Percentiles rank a stretch among this genome's conserved stretches.
phyloP scores from a whole-genome alignment of 305 asterid species.

The Stenogyne calaminthoides region DNA sequence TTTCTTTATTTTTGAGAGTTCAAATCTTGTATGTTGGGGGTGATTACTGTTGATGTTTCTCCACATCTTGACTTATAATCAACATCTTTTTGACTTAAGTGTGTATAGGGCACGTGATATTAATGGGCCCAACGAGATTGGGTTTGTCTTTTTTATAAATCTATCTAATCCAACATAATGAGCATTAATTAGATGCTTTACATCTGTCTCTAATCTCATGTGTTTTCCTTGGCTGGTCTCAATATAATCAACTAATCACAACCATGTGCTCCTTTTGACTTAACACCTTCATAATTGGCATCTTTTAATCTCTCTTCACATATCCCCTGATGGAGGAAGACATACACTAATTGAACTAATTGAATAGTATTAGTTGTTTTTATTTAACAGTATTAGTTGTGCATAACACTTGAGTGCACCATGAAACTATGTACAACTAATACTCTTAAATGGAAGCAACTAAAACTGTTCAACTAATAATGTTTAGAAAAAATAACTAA shows the following conservation, averaged over 20 bases:
- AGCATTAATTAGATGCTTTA: constrained; percentile 15
- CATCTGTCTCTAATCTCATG: constrained; percentile 14
- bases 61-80: neutral
- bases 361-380: neutral
- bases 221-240: neutral
- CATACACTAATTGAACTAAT: neutral
- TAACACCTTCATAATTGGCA: neutral
- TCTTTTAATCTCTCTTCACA: neutral
- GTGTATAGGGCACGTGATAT: constrained; percentile 31
- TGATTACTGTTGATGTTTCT: neutral
- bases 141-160: constrained; percentile 20
- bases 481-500: no score
- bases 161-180: constrained; percentile 12
- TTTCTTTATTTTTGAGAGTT: neutral
- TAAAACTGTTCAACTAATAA: no score
- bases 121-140: constrained; percentile 36
- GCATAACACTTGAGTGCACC: no score
- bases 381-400: neutral
- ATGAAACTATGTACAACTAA: no score
- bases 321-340: constrained; percentile 21
- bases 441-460: no score
- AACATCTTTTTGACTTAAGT: constrained; percentile 33
- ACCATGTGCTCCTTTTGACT: constrained; percentile 42
- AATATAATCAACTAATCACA: constrained; percentile 1
- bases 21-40: neutral